phyloP scores from a whole-genome alignment of 345 rosid genomes.

The Passiflora organensis region DNA sequence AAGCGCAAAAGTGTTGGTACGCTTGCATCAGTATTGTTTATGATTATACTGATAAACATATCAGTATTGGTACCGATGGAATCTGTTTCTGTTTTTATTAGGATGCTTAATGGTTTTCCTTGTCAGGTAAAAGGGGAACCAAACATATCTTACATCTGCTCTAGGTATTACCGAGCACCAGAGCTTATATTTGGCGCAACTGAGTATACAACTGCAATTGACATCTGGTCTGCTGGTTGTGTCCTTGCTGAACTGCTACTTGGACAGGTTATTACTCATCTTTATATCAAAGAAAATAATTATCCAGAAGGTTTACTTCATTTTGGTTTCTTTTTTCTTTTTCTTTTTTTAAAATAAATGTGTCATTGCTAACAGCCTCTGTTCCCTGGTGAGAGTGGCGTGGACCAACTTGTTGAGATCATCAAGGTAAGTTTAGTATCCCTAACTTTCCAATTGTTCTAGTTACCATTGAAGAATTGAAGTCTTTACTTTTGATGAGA shows the following conservation, averaged over 20 bases:
- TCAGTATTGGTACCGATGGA: too few species aligned
- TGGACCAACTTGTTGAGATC: slow-evolving; percentile 96
- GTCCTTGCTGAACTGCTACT: slow-evolving; percentile 87
- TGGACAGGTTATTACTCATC: slow-evolving; percentile 56
- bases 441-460: not conserved
- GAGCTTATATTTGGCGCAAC: slow-evolving; percentile 99
- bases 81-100: not conserved
- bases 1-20: slow-evolving; percentile 95
- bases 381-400: slow-evolving; percentile 97
- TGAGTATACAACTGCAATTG: slow-evolving; percentile 85
- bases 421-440: slow-evolving; percentile 59
- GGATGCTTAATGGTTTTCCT: slow-evolving; percentile 10
- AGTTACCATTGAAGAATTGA: too few species aligned
- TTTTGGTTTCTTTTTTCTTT: not conserved
- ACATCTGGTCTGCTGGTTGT: slow-evolving; percentile 98
- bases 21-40: slow-evolving; percentile 13
- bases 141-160: slow-evolving; percentile 92
- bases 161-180: slow-evolving; percentile 96
- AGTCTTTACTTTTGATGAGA: too few species aligned
- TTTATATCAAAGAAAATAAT: not conserved
- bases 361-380: slow-evolving; percentile 56
- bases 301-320: slow-evolving; percentile 1
- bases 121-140: slow-evolving; percentile 97
- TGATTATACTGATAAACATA: too few species aligned
- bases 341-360: too few species aligned